Percentiles rank a stretch among this genome's conserved stretches.
Conservation (phyloP, 257 asterid species). For the Fraxinus pennsylvanica region DNA sequence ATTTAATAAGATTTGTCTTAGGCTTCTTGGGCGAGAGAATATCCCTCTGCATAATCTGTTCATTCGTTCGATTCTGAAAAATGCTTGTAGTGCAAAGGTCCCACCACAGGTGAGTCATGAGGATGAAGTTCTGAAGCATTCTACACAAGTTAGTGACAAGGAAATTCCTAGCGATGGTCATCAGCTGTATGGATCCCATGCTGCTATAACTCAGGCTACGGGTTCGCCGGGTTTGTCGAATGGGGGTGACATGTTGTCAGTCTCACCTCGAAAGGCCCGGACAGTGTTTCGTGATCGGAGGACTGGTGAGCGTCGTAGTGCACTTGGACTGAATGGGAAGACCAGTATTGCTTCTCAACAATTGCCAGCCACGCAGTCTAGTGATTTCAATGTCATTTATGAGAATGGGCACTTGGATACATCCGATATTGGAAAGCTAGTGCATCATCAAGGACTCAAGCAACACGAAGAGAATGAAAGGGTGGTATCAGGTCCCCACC, state of each 20-base stretch:
- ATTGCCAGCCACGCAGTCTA: slow-evolving; percentile 28
- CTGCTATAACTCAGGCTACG: slow-evolving; percentile 27
- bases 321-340: slow-evolving; percentile 50
- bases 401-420: slow-evolving; percentile 44
- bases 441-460: slow-evolving; percentile 31
- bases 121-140: slow-evolving; percentile 35
- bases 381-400: slow-evolving; percentile 29
- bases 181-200: slow-evolving; percentile 48
- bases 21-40: slow-evolving; percentile 61
- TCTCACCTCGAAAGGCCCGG: slow-evolving; percentile 64
- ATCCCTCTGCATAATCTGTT: slow-evolving; percentile 69
- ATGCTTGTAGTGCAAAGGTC: slow-evolving; percentile 56
- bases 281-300: slow-evolving; percentile 44
- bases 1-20: slow-evolving; percentile 52
- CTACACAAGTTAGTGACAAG: slow-evolving; percentile 27
- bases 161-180: slow-evolving; percentile 33
- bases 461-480: slow-evolving; percentile 32
- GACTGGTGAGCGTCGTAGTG: slow-evolving; percentile 44
- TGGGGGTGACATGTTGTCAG: slow-evolving; percentile 49
- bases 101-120: slow-evolving; percentile 45
- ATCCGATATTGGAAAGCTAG: slow-evolving; percentile 23
- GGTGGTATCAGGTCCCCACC: slow-evolving; percentile 24
- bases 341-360: slow-evolving; percentile 31
- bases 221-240: slow-evolving; percentile 45
- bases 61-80: slow-evolving; percentile 56